A percentile compares a stretch with the other conserved stretches of the same genome.
Evolutionary conservation across 371 early-diverging fungal genomes (phyloP).

Genomic region (Syncephalastrum racemosum): DNA sequence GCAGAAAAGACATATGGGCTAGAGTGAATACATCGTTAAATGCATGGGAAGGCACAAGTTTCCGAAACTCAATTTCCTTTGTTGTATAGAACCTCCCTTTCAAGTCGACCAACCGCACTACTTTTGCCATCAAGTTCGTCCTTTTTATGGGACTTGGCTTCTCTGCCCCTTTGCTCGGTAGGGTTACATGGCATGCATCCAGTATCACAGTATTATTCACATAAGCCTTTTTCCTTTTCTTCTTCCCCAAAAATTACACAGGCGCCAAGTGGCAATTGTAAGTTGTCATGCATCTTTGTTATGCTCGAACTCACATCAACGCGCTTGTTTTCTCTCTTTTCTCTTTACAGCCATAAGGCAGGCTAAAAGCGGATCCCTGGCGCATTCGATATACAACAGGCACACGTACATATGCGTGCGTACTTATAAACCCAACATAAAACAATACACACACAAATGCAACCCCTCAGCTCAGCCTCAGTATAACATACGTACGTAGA

Average conservation of each 20-base stretch:
- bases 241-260: conserved; percentile 9
- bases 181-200: conserved; percentile 7
- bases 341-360: conserved; percentile 39
- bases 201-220: background rate
- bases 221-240: background rate
- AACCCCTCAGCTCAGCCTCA: too few relatives aligned
- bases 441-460: too few relatives aligned
- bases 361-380: conserved; percentile 21
- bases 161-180: conserved; percentile 59
- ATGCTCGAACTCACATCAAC: background rate
- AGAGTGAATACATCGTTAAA: too few relatives aligned
- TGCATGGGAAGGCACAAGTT: background rate
- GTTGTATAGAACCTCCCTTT: conserved; percentile 57
- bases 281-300: conserved; percentile 14
- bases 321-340: conserved; percentile 10
- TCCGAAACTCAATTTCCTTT: background rate
- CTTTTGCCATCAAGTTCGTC: conserved; percentile 53
- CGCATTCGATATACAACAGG: too few relatives aligned
- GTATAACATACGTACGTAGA: too few relatives aligned
- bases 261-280: conserved; percentile 50
- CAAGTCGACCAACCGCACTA: conserved; percentile 61
- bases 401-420: too few relatives aligned
- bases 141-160: conserved; percentile 57
- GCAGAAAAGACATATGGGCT: background rate
- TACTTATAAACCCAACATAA: too few relatives aligned